These are phyloP conservation scores for Lepraria neglecta DNA, from an alignment of 495 filamentous ascomycete species.

Conservation along the genomic window DNA sequence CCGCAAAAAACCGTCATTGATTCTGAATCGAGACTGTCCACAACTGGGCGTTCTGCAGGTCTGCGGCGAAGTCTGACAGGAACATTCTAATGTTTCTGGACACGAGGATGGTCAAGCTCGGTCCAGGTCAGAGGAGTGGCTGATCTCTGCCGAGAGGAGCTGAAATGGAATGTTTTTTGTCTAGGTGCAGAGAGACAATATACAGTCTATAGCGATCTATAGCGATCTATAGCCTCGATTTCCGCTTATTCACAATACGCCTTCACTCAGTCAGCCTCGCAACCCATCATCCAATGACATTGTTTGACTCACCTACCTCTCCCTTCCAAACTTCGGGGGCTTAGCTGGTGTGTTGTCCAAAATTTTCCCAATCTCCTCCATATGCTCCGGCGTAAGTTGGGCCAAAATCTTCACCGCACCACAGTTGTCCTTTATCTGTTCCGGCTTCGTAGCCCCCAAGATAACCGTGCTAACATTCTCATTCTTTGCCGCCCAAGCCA, in stretches of 20 bases:
- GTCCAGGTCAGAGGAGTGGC: no score
- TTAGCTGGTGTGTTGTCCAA: conserved; percentile 13
- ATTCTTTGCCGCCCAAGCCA: conserved; percentile 78
- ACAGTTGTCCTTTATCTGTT: conserved; percentile 69
- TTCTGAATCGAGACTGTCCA: no score
- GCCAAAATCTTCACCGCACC: conserved; percentile 54
- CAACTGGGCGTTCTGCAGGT: no score
- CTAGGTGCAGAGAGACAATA: no score
- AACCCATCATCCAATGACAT: neutral
- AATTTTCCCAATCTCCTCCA: conserved; percentile 47
- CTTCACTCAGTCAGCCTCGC: conserved; percentile 5
- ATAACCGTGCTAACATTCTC: conserved; percentile 67
- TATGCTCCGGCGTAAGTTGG: conserved; percentile 47
- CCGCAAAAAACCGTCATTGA: no score
- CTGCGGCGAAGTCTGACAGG: no score
- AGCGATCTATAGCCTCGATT: conserved; percentile 5
- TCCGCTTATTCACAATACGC: conserved; percentile 1
- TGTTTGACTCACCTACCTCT: conserved; percentile 19
- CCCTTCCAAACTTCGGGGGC: conserved; percentile 14
- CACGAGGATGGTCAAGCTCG: no score
- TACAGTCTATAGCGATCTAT: neutral
- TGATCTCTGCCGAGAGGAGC: no score
- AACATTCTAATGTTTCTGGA: no score
- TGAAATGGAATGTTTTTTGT: no score
- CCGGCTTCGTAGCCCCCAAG: conserved; percentile 63